A percentile compares a stretch with the other conserved stretches of the same genome.
Conservation (phyloP, 352 stramenopile genomes). For the Pythium volutum region DNA sequence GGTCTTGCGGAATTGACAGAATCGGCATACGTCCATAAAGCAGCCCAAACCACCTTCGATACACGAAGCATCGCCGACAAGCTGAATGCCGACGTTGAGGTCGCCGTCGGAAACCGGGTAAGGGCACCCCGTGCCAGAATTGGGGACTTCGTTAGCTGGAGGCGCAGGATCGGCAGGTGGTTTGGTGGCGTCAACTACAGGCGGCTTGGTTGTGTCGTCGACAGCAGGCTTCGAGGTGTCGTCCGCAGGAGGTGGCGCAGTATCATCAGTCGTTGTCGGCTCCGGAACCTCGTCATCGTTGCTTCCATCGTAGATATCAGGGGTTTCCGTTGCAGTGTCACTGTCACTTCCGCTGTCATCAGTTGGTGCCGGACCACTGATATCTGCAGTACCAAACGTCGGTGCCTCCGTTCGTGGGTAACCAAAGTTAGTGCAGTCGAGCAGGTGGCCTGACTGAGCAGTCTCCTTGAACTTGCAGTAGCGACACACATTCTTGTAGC, state of each 20-base stretch:
- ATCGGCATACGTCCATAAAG: conserved; percentile 33
- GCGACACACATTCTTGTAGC: conserved; percentile 20
- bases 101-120: conserved; percentile 26
- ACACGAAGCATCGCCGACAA: conserved; percentile 30
- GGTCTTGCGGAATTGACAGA: conserved; percentile 27
- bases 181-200: neutral
- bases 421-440: conserved; percentile 8
- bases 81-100: conserved; percentile 11
- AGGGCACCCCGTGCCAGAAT: conserved; percentile 5
- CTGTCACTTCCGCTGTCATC: neutral
- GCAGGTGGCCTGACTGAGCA: conserved; percentile 16
- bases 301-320: conserved; percentile 1
- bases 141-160: neutral
- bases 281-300: neutral
- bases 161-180: neutral
- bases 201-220: neutral
- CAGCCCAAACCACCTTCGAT: conserved; percentile 24
- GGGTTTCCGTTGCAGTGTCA: neutral
- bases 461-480: conserved; percentile 24
- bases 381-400: conserved; percentile 2
- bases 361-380: neutral
- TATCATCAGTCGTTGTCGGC: neutral
- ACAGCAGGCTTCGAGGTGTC: neutral
- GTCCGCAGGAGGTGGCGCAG: neutral
- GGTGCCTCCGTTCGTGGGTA: neutral